phyloP scores from a whole-genome alignment of 2,329 filamentous ascomycete species.

The Aspergillus japonicus region DNA sequence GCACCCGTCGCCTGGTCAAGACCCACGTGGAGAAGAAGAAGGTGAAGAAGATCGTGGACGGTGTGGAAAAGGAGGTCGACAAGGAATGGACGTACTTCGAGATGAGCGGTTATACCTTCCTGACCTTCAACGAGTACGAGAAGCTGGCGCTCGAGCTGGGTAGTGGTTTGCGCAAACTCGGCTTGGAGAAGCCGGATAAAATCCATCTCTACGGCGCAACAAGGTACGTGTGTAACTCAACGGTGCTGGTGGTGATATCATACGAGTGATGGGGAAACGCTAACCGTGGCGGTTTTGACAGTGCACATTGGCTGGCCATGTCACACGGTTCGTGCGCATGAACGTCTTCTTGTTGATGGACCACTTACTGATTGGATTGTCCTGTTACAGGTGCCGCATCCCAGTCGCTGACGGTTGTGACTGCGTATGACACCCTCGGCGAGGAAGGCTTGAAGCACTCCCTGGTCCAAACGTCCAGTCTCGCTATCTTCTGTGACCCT shows the following conservation, averaged over 20 bases:
- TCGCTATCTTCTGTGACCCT: constrained; percentile 84
- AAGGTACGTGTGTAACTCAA: constrained; percentile 51
- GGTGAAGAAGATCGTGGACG: constrained; percentile 83
- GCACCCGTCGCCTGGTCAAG: constrained; percentile 70
- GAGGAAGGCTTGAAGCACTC: constrained; percentile 82
- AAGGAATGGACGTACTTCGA: constrained; percentile 93
- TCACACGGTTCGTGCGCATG: constrained; percentile 60
- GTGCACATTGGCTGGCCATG: constrained; percentile 78
- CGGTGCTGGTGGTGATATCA: background rate
- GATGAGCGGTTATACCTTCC: constrained; percentile 72
- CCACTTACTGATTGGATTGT: background rate
- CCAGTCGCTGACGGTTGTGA: constrained; percentile 88
- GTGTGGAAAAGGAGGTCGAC: constrained; percentile 73
- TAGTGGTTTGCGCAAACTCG: constrained; percentile 71
- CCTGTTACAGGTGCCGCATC: constrained; percentile 59
- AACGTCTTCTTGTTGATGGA: background rate
- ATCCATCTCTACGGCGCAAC: constrained; percentile 85
- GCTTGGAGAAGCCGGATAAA: constrained; percentile 64
- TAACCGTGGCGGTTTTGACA: constrained; percentile 34
- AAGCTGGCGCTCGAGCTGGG: constrained; percentile 67
- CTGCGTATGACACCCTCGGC: constrained; percentile 90
- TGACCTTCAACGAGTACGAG: constrained; percentile 78
- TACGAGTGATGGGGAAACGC: background rate
- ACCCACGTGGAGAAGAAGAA: constrained; percentile 84
- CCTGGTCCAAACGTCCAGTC: constrained; percentile 74